These are phyloP conservation scores for Posidonia australis DNA, from an alignment of 106 monocot genomes.

Conservation along the genomic window DNA sequence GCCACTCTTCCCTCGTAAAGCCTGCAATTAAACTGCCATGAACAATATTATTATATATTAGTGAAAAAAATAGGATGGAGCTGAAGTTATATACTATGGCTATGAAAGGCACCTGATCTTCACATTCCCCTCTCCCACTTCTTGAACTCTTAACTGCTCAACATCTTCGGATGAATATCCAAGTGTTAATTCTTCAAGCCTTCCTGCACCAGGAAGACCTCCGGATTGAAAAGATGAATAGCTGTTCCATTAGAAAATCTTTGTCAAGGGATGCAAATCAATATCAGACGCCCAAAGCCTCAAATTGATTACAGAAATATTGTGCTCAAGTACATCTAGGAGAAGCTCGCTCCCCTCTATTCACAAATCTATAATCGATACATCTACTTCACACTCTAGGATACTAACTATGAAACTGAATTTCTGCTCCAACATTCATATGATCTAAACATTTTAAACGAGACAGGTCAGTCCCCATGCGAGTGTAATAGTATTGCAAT, in stretches of 20 bases:
- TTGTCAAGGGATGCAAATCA: not conserved
- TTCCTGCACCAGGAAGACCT: conserved; percentile 28
- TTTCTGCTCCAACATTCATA: no score
- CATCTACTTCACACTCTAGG: no score
- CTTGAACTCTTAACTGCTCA: conserved; percentile 63
- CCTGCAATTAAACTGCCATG: conserved; percentile 58
- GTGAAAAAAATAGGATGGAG: not conserved
- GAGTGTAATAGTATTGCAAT: no score
- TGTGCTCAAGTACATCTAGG: no score
- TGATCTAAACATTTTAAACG: no score
- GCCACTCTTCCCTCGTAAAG: conserved; percentile 87
- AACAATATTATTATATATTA: conserved; percentile 26
- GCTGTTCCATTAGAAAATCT: conserved; percentile 22
- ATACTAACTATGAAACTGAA: no score
- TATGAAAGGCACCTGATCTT: conserved; percentile 71
- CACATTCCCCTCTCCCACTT: conserved; percentile 90
- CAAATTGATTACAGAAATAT: no score
- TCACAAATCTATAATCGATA: no score
- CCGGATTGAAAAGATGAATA: conserved; percentile 71
- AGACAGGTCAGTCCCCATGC: no score
- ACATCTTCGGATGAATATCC: conserved; percentile 61
- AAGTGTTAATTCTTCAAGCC: conserved; percentile 17
- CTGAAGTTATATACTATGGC: not conserved
- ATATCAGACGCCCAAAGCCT: not conserved
- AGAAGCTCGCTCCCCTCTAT: no score